Conservation (phyloP, 2,329 filamentous ascomycete species). For the Microcyclosporella mali region DNA sequence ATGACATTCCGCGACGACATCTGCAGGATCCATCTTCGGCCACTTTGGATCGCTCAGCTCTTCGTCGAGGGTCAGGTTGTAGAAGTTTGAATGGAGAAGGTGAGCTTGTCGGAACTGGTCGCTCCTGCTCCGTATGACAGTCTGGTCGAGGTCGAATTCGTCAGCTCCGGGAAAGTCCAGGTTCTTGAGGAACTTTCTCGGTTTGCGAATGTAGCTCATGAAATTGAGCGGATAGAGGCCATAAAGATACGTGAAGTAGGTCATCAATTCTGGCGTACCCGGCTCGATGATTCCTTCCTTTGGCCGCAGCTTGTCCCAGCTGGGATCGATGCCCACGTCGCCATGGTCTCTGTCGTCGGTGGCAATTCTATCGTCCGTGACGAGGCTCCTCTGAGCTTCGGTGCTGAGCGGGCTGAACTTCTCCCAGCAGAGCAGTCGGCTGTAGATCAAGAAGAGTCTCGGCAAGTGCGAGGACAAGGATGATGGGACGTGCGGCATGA, state of each 20-base stretch:
- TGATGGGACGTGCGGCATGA: constrained; percentile 72
- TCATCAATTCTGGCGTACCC: constrained; percentile 60
- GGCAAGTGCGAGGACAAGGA: constrained; percentile 63
- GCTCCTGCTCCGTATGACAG: constrained; percentile 68
- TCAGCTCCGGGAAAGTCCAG: constrained; percentile 64
- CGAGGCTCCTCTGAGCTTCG: constrained; percentile 29
- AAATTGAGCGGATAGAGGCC: constrained; percentile 81
- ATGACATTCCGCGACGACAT: constrained; percentile 75
- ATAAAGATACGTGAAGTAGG: constrained; percentile 77
- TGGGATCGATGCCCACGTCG: constrained; percentile 32
- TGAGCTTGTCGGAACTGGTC: constrained; percentile 69
- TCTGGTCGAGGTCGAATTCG: constrained; percentile 70
- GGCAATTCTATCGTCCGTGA: constrained; percentile 31
- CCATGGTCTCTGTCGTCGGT: constrained; percentile 37
- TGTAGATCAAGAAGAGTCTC: constrained; percentile 74
- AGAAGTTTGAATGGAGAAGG: constrained; percentile 78
- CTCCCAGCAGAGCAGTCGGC: constrained; percentile 74
- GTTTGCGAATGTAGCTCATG: constrained; percentile 78
- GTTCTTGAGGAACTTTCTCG: constrained; percentile 69
- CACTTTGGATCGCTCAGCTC: constrained; percentile 73
- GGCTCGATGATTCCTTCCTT: constrained; percentile 57
- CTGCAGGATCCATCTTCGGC: constrained; percentile 72
- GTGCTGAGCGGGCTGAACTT: constrained; percentile 38
- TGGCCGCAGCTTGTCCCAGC: constrained; percentile 61
- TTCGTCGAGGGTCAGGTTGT: constrained; percentile 69